Percentiles rank a stretch among this genome's conserved stretches.
phyloP scores from a whole-genome alignment of 1,284 basidiomycete genomes.

The Rhodotorula sp. region DNA sequence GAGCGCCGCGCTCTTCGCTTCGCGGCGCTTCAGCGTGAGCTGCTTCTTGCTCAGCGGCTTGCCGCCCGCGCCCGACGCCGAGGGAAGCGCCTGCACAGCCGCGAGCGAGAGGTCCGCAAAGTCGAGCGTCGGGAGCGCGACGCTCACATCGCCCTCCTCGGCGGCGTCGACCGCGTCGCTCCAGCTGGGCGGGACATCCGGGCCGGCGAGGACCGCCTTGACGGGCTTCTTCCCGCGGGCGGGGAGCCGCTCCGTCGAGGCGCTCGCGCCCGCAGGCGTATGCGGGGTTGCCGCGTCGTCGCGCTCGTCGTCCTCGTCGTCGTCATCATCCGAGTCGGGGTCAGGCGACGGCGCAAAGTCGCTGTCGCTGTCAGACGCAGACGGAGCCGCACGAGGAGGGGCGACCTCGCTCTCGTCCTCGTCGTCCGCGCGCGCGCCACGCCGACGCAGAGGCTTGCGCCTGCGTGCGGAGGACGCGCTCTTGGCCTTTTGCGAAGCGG shows the following conservation, averaged over 20 bases:
- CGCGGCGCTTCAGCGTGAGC: constrained; percentile 6
- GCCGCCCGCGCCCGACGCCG: neutral
- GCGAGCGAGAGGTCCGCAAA: constrained; percentile 66
- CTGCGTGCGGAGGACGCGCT: neutral
- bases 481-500: constrained; percentile 4
- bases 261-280: constrained; percentile 7
- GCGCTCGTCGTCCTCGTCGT: constrained; percentile 13
- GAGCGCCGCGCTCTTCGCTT: constrained; percentile 27
- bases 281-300: constrained; percentile 10
- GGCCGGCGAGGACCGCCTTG: constrained; percentile 6
- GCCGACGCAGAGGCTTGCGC: constrained; percentile 24
- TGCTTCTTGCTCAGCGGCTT: constrained; percentile 26
- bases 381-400: neutral
- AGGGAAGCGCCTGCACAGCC: constrained; percentile 46
- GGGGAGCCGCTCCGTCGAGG: constrained; percentile 8
- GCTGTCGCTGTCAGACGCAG: constrained; percentile 20
- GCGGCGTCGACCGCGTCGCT: constrained; percentile 74
- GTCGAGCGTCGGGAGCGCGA: constrained; percentile 74
- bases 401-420: constrained; percentile 12
- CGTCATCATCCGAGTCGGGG: constrained; percentile 16
- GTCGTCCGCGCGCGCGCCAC: constrained; percentile 23
- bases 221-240: neutral
- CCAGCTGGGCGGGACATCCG: constrained; percentile 58
- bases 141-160: constrained; percentile 60
- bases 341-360: constrained; percentile 10